Base-by-base conservation (phyloP, 352 stramenopile species). In the Phytophthora sp. region DNA sequence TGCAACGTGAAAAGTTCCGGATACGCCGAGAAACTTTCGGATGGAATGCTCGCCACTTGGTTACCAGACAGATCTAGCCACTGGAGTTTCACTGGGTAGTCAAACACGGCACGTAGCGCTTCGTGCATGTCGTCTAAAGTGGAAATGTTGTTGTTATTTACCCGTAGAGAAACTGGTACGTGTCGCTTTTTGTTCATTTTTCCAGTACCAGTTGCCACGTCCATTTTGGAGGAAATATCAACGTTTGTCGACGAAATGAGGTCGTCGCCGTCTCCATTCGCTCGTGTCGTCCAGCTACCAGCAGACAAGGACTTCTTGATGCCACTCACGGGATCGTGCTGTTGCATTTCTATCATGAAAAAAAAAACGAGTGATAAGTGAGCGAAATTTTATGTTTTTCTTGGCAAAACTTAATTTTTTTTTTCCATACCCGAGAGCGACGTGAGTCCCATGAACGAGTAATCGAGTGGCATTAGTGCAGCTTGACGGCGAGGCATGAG, bases 51-150 rank as follows among this genome's bases (percentile, higher is more conserved):
- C 1, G 44, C 39, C 20, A 91, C 50, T 16, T 39, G 57, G 41
- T 90, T 91, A 0, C 79, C 81, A 8, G 79, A 90, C 9, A 91
- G 53, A 52, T 91, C 83, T 50, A 91, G 59, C 81, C 83, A 91
- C 47, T 90, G 81, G 12, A 91, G 55, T 52, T 63, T 70, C 13
- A 41, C 61, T 6, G 81, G 69, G 24, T 86, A 72, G 23, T 79
- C 66, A 35, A 91, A 88, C 13, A 91, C 76, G 2, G 66, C 61
- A 7, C 36, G 23, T 16, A 91, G 56, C n/a, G 79, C 81, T 4
- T 76, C 72, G 33, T 83, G 66, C 53, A 91, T 80, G 60, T 86
- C 79, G 46, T 86, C 41, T 16, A 91, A 52, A 16, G 59, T 47
- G 9, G 61, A 66, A 44, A 91, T 73, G 26, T 77, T 81, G 73